Evolutionary conservation across 208 protist genomes (phyloP).

Genomic region (Trypanosoma grayi): DNA sequence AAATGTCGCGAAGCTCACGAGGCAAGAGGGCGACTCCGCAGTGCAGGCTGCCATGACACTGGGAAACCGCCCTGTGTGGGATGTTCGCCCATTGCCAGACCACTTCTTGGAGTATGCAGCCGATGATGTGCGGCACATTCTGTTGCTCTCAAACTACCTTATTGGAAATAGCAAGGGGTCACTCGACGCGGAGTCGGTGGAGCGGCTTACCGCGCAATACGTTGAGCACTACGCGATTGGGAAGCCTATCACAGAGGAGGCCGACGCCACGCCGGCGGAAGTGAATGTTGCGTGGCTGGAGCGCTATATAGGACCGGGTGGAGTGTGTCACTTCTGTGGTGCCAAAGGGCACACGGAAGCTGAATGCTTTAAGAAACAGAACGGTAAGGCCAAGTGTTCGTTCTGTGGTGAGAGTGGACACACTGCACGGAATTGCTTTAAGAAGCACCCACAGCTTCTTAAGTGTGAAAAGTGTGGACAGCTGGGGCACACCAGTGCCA

Average conservation of each 20-base stretch:
- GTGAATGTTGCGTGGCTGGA: constrained; percentile 75
- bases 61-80: constrained; percentile 84
- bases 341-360: constrained; percentile 74
- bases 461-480: constrained; percentile 87
- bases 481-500: constrained; percentile 67
- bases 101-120: constrained; percentile 91
- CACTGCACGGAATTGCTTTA: constrained; percentile 43
- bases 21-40: constrained; percentile 68
- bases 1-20: constrained; percentile 55
- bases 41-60: constrained; percentile 86
- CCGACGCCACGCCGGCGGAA: constrained; percentile 64
- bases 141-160: constrained; percentile 46
- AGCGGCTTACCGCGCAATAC: constrained; percentile 71
- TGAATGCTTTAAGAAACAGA: constrained; percentile 85
- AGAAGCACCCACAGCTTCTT: constrained; percentile 63
- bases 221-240: constrained; percentile 73
- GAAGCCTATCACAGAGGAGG: constrained; percentile 54
- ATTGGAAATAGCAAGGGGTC: constrained; percentile 20
- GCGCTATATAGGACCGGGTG: constrained; percentile 76
- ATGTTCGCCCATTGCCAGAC: constrained; percentile 78
- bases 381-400: constrained; percentile 34
- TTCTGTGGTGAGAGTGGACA: constrained; percentile 55
- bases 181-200: constrained; percentile 35
- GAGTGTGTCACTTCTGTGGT: constrained; percentile 74
- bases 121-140: constrained; percentile 86